These are phyloP conservation scores for Vitis hybrid DNA, from an alignment of 177 flowering plant species.

Conservation along the genomic window DNA sequence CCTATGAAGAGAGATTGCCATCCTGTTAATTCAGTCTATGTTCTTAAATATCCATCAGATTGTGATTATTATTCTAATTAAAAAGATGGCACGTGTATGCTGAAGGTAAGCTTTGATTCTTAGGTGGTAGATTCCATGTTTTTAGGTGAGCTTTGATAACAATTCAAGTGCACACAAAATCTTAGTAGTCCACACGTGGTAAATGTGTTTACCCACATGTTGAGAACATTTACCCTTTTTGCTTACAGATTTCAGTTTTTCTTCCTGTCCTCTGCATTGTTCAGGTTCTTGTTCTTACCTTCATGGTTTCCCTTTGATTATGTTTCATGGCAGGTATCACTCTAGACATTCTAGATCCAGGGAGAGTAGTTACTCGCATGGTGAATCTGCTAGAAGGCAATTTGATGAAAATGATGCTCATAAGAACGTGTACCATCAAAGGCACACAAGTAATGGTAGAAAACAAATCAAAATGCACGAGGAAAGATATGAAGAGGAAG, in stretches of 20 bases:
- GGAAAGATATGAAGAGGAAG: conserved; percentile 13
- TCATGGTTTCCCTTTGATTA: conserved; percentile 2
- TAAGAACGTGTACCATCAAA: conserved; percentile 6
- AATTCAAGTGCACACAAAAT: no score
- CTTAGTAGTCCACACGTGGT: no score
- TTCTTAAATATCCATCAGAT: no score
- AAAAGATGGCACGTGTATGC: no score
- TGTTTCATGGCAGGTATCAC: conserved; percentile 32
- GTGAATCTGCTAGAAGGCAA: conserved; percentile 24
- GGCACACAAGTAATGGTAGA: conserved; percentile 19
- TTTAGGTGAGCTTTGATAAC: no score
- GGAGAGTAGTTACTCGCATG: conserved; percentile 22
- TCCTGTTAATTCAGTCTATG: no score
- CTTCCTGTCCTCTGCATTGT: not conserved
- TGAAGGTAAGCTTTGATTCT: no score
- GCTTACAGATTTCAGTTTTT: not conserved
- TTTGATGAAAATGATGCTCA: conserved; percentile 22
- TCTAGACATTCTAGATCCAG: conserved; percentile 52
- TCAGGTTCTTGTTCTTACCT: not conserved
- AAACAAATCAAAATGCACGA: conserved; percentile 15
- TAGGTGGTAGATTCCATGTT: no score
- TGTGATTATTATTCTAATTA: no score
- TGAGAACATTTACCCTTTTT: no score
- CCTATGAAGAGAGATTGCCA: no score
- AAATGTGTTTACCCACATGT: no score